A percentile compares a stretch with the other conserved stretches of the same genome.
phyloP scores from a whole-genome alignment of 352 stramenopile species.

The Thalassiosira allenii region DNA sequence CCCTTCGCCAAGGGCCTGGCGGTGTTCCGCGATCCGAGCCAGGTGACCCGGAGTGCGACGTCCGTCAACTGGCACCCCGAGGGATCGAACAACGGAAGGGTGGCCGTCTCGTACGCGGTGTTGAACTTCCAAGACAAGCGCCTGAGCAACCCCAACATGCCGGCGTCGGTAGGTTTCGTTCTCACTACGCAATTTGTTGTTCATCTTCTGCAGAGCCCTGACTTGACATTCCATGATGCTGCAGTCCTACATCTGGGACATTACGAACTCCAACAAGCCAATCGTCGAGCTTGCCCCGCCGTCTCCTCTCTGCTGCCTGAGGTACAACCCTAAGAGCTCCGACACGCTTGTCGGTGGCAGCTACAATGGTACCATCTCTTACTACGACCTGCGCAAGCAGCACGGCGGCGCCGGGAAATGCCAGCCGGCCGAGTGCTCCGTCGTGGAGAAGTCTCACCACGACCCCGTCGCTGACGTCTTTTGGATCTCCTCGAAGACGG shows the following conservation, averaged over 20 bases:
- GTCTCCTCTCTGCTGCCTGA: constrained; percentile 87
- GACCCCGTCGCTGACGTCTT: constrained; percentile 97
- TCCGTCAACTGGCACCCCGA: constrained; percentile 98
- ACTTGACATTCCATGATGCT: no score
- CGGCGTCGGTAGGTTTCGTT: constrained; percentile 65
- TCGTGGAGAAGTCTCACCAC: constrained; percentile 97
- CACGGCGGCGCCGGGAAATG: constrained; percentile 70
- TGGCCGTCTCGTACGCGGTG: constrained; percentile 97
- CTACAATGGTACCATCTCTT: constrained; percentile 97
- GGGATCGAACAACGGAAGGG: constrained; percentile 88
- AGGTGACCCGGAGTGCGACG: constrained; percentile 92
- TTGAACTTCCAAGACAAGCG: constrained; percentile 95
- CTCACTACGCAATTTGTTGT: no score
- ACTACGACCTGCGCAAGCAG: constrained; percentile 95
- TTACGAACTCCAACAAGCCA: constrained; percentile 96
- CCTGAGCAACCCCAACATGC: constrained; percentile 87
- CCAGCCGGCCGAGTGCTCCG: constrained; percentile 90
- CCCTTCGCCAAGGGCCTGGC: constrained; percentile 95
- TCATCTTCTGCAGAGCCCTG: no score
- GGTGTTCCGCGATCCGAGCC: constrained; percentile 95
- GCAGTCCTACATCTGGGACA: constrained; percentile 95
- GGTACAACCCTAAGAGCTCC: constrained; percentile 96
- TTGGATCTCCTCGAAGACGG: constrained; percentile 96
- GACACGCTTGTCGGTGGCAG: constrained; percentile 95
- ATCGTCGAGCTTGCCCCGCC: constrained; percentile 93